These are phyloP conservation scores for Penicillium desertorum DNA, from an alignment of 495 filamentous ascomycete species.

Conservation along the genomic window DNA sequence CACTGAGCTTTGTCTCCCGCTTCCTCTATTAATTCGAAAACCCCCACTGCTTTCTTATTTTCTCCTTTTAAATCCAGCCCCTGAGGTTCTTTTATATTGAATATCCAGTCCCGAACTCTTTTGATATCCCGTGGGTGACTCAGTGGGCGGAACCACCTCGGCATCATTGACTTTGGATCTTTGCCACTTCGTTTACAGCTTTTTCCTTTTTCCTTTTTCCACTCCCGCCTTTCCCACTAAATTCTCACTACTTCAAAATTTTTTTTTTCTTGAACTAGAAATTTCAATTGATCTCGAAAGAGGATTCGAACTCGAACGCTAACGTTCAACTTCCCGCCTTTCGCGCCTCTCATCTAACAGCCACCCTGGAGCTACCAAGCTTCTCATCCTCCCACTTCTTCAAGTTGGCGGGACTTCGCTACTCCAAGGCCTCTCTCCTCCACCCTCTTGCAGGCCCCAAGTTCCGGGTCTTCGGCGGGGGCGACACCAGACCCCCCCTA, in stretches of 20 bases:
- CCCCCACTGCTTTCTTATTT: slow-evolving; percentile 12
- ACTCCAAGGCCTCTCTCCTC: slow-evolving; percentile 72
- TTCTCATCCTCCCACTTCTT: slow-evolving; percentile 52
- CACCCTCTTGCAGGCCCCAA: slow-evolving; percentile 92
- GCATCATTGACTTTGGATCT: slow-evolving; percentile 1
- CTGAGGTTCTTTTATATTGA: neutral
- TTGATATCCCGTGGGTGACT: neutral
- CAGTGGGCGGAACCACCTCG: slow-evolving; percentile 5
- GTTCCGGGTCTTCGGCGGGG: slow-evolving; percentile 89
- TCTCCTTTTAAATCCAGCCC: slow-evolving; percentile 6
- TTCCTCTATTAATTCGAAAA: neutral
- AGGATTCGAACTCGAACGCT: neutral
- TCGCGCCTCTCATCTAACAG: slow-evolving; percentile 16
- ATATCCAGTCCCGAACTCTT: neutral
- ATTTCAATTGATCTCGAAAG: neutral
- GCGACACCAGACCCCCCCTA: slow-evolving; percentile 96
- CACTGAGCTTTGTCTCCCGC: slow-evolving; percentile 10
- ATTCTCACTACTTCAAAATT: neutral
- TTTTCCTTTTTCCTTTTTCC: neutral
- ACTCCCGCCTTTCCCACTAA: slow-evolving; percentile 1
- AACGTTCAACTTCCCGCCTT: slow-evolving; percentile 16
- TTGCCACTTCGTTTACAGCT: slow-evolving; percentile 8
- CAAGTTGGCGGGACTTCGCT: slow-evolving; percentile 97
- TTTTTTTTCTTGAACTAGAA: neutral
- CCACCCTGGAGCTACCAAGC: slow-evolving; percentile 42